Conservation (phyloP, 345 rosid genomes). For the Physaria fendleri region DNA sequence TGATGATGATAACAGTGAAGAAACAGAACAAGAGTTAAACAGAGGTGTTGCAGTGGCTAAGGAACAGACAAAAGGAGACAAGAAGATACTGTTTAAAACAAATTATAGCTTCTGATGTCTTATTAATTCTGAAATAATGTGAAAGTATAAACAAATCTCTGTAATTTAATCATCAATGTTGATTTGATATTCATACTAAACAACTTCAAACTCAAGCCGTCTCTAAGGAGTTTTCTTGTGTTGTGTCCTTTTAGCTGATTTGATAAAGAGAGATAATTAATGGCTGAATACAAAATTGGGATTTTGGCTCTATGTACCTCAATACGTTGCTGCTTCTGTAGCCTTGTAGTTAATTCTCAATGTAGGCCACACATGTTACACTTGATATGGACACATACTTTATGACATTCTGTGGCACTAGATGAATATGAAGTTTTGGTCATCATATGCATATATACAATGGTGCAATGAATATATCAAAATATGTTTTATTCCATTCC, state of each 20-base stretch:
- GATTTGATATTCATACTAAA: background rate
- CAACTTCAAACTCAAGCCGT: background rate
- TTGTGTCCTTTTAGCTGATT: constrained; percentile 4
- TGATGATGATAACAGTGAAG: constrained; percentile 30
- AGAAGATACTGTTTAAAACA: constrained; percentile 41
- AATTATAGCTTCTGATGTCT: constrained; percentile 50
- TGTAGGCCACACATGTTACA: constrained; percentile 24
- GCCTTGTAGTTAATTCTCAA: no score
- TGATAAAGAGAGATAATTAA: no score
- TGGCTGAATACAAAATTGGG: constrained; percentile 13
- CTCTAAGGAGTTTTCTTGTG: background rate
- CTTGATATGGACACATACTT: constrained; percentile 3
- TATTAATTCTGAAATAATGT: background rate
- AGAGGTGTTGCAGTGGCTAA: constrained; percentile 1
- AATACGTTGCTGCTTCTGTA: constrained; percentile 21
- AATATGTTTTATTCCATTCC: background rate
- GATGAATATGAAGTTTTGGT: constrained; percentile 1
- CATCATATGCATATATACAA: no score
- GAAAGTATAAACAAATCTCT: constrained; percentile 19
- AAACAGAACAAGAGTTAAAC: constrained; percentile 14
- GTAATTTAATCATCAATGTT: background rate
- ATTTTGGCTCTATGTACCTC: constrained; percentile 18
- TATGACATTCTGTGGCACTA: constrained; percentile 5
- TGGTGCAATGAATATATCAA: background rate
- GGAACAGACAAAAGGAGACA: constrained; percentile 23